Conservation (phyloP, 2,329 filamentous ascomycete species). For the Cytospora piceae region DNA sequence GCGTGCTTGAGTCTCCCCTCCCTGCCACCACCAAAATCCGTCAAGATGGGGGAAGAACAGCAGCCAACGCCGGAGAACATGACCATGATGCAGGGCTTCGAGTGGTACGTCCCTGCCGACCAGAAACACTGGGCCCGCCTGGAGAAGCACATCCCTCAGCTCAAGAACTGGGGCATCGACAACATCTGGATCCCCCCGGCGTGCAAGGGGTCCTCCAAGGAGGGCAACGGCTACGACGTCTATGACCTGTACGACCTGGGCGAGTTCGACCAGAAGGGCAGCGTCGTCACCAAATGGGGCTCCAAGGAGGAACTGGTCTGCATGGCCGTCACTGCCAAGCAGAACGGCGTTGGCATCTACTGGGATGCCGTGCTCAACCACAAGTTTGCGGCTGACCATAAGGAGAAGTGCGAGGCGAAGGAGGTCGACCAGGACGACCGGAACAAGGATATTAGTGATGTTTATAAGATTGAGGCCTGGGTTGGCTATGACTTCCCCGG, state of each 20-base stretch:
- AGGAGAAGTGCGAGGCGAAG: slow-evolving; percentile 64
- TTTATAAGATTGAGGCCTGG: slow-evolving; percentile 71
- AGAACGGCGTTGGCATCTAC: slow-evolving; percentile 62
- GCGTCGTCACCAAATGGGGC: slow-evolving; percentile 70
- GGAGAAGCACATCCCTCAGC: slow-evolving; percentile 54
- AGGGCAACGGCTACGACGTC: slow-evolving; percentile 70
- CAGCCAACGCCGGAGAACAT: slow-evolving; percentile 47
- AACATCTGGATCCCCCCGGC: slow-evolving; percentile 73
- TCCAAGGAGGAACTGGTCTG: slow-evolving; percentile 63
- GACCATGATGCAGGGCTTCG: slow-evolving; percentile 71
- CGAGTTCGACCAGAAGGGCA: slow-evolving; percentile 75
- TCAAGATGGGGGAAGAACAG: slow-evolving; percentile 23
- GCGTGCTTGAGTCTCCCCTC: neutral
- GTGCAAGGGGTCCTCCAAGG: slow-evolving; percentile 67
- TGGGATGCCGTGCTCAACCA: slow-evolving; percentile 79
- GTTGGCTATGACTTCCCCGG: slow-evolving; percentile 70
- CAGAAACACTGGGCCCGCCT: slow-evolving; percentile 67
- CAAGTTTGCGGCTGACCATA: slow-evolving; percentile 71
- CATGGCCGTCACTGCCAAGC: slow-evolving; percentile 56
- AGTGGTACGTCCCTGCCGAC: slow-evolving; percentile 72
- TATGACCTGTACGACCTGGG: slow-evolving; percentile 73
- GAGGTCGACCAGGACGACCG: slow-evolving; percentile 67
- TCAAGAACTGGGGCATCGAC: slow-evolving; percentile 66
- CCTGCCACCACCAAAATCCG: neutral
- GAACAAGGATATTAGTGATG: slow-evolving; percentile 57